Base-by-base conservation (phyloP, 371 early-diverging fungal species). In the Lichtheimia ramosa region DNA sequence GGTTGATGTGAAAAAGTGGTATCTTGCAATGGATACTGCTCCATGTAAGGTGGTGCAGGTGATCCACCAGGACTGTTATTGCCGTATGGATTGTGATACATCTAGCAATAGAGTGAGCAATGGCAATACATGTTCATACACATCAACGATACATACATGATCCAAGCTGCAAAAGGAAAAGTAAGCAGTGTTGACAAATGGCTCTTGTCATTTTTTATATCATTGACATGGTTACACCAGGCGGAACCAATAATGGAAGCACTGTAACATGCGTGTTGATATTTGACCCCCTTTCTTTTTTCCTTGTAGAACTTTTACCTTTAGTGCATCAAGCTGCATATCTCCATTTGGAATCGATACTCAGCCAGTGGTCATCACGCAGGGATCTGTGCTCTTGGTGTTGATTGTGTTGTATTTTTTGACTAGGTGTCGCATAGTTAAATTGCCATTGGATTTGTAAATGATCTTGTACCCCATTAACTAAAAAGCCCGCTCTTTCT, bases 161-260 rank as follows among this genome's bases (percentile, higher is more conserved):
- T 55, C 56, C 56, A 62, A 56, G 23, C 58, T 63, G 63, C 58
- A 63, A 63, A 63, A 58, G 63, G 63, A 63, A 62, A 58, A 50
- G 50, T 50, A 58, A 58, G 51, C 50, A 50, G 39, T 57, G 49
- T 7, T 25, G 18, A 25, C 23, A 25, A 42, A n/a, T 43, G 50
- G 18, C 39, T 34, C 28, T 50, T 51, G 59, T 14, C 59, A 59
- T 51, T 59, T 59, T 59, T 48, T 59, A 52, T 46, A n/a, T 34
- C 43, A 57, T 24, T 49, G 50, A 57, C 59, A 52, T 23, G 59
- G 59, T 59, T 59, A 59, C 59, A 59, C 59, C 14, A 52, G 41
- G 43, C 40, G 52, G 49, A 24, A 48, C n/a, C 50, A 57, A 57
- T 15, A 42, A 40, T 53, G 13, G 27, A 53, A 34, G 34, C 34